Evolutionary conservation across 2,329 filamentous ascomycete species (phyloP).

Genomic region (Cladorrhinum sp.): DNA sequence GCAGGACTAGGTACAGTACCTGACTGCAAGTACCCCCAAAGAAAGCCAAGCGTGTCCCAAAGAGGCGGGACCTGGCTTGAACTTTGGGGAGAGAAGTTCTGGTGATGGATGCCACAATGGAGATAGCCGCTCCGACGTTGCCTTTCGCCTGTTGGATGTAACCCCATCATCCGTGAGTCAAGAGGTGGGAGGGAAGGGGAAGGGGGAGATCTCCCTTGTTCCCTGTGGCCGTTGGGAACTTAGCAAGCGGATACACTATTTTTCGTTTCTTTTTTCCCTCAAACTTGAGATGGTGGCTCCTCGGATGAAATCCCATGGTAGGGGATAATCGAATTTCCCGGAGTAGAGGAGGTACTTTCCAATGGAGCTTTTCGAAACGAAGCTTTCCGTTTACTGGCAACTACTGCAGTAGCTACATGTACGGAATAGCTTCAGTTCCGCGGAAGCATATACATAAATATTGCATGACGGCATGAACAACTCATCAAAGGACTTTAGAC

Average conservation of each 20-base stretch:
- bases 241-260: neutral
- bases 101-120: neutral
- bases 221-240: neutral
- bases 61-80: constrained; percentile 3
- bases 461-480: neutral
- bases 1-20: too few relatives aligned
- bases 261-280: neutral
- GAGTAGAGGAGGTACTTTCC: too few relatives aligned
- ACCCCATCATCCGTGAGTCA: constrained; percentile 4
- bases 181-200: too few relatives aligned
- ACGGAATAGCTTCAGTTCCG: too few relatives aligned
- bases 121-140: constrained; percentile 9
- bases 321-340: neutral
- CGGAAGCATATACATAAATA: neutral
- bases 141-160: constrained; percentile 1
- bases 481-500: too few relatives aligned
- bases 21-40: neutral
- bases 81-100: neutral
- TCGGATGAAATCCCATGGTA: neutral
- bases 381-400: neutral
- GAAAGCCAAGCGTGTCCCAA: constrained; percentile 3
- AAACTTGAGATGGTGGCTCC: too few relatives aligned
- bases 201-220: neutral
- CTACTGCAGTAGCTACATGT: too few relatives aligned
- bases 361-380: too few relatives aligned